phyloP scores from a whole-genome alignment of 805 yeast species.

The Yamadazyma paraphyllophila region DNA sequence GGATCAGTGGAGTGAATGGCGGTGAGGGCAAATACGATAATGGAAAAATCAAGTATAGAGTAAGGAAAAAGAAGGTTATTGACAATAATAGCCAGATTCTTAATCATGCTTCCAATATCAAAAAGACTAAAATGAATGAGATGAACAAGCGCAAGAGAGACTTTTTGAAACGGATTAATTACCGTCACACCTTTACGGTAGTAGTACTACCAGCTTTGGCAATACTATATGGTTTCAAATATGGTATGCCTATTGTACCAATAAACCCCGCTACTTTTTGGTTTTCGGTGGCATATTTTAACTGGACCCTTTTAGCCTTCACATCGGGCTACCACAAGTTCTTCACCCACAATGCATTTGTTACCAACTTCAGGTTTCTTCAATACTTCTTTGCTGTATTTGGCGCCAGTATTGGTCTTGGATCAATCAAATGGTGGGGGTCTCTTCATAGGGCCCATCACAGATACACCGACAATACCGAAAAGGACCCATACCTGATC shows the following conservation, averaged over 20 bases:
- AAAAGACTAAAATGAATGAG: conserved; percentile 31
- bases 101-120: conserved; percentile 24
- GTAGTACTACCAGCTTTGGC: conserved; percentile 34
- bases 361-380: conserved; percentile 30
- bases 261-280: conserved; percentile 23
- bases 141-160: conserved; percentile 36
- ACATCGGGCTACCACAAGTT: conserved; percentile 43
- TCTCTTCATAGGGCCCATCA: conserved; percentile 87
- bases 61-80: conserved; percentile 12
- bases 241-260: conserved; percentile 24
- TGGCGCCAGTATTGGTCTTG: conserved; percentile 74
- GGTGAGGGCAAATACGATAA: not conserved
- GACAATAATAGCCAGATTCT: conserved; percentile 14
- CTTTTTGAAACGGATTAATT: conserved; percentile 36
- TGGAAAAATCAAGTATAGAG: conserved; percentile 10
- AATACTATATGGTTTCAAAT: conserved; percentile 23
- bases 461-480: conserved; percentile 78
- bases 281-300: conserved; percentile 31
- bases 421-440: conserved; percentile 77
- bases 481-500: conserved; percentile 82
- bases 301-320: conserved; percentile 39
- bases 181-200: conserved; percentile 30
- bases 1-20: not conserved
- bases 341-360: conserved; percentile 40
- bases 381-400: conserved; percentile 52